These are phyloP conservation scores for Termitomyces sp. DNA, from an alignment of 768 basidiomycete species.

Conservation along the genomic window DNA sequence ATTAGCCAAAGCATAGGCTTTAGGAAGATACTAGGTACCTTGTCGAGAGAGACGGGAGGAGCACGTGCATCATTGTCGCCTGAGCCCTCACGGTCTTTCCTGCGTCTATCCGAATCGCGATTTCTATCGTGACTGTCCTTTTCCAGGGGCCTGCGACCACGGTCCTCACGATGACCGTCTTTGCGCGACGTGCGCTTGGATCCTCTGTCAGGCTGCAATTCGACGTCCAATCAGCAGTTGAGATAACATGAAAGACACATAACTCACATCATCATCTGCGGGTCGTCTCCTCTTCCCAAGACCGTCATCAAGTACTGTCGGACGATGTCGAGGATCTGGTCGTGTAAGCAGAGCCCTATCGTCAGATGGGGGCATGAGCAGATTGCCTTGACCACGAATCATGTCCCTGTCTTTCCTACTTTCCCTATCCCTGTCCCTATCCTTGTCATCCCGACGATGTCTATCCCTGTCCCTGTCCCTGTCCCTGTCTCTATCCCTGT, in stretches of 20 bases:
- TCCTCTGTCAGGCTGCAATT: slow-evolving; percentile 57
- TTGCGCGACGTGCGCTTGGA: slow-evolving; percentile 82
- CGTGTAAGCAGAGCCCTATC: slow-evolving; percentile 53
- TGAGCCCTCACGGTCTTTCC: slow-evolving; percentile 55
- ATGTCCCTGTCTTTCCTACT: slow-evolving; percentile 56
- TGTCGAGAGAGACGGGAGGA: slow-evolving; percentile 38
- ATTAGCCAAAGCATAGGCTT: slow-evolving; percentile 7
- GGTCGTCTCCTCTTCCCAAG: slow-evolving; percentile 70
- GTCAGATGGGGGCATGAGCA: slow-evolving; percentile 33
- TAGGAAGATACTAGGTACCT: slow-evolving; percentile 34
- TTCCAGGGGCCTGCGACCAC: slow-evolving; percentile 57
- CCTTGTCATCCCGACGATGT: slow-evolving; percentile 30
- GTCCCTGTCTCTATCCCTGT: slow-evolving; percentile 41
- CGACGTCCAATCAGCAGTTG: slow-evolving; percentile 10
- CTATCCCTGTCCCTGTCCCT: slow-evolving; percentile 25
- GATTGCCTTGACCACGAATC: slow-evolving; percentile 29
- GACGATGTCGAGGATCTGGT: slow-evolving; percentile 57
- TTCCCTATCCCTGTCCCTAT: slow-evolving; percentile 47
- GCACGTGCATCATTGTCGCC: slow-evolving; percentile 44
- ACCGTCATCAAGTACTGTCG: slow-evolving; percentile 45
- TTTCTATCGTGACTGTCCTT: slow-evolving; percentile 65
- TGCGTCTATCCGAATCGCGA: slow-evolving; percentile 63
- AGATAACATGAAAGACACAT: background rate
- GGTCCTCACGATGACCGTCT: slow-evolving; percentile 72
- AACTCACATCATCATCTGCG: slow-evolving; percentile 71